Percentiles rank a stretch among this genome's conserved stretches.
phyloP scores from a whole-genome alignment of 2,329 filamentous ascomycete genomes.

The Colletotrichum sp. region DNA sequence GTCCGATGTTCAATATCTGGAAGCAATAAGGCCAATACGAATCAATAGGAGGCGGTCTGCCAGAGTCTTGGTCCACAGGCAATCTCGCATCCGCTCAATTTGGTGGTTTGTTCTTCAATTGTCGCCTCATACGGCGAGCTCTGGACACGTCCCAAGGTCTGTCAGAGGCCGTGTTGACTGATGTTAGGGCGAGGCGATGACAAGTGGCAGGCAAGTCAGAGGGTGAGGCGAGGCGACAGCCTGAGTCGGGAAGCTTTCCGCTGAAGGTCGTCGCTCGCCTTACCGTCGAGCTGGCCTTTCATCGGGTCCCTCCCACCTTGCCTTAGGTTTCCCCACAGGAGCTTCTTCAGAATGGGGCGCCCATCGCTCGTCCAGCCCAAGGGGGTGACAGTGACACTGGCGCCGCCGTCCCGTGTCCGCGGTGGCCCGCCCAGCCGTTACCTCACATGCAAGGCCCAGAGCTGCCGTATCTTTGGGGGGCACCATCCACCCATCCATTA shows the following conservation, averaged over 20 bases:
- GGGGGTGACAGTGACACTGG: slow-evolving; percentile 5
- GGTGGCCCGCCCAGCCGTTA: slow-evolving; percentile 6
- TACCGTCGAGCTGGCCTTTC: neutral
- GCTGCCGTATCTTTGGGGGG: neutral
- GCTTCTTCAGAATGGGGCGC: slow-evolving; percentile 5
- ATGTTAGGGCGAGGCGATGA: neutral
- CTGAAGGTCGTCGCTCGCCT: neutral
- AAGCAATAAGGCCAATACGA: neutral
- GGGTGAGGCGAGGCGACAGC: neutral
- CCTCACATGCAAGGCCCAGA: slow-evolving; percentile 6
- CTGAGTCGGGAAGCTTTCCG: slow-evolving; percentile 6
- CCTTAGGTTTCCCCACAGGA: slow-evolving; percentile 7
- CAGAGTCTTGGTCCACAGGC: neutral
- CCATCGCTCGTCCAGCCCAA: neutral
- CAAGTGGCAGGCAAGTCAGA: neutral
- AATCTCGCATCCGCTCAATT: neutral
- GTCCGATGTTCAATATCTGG: neutral
- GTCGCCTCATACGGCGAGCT: neutral
- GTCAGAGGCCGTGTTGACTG: neutral
- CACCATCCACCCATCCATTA: neutral
- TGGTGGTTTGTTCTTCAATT: neutral
- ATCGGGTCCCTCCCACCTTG: neutral
- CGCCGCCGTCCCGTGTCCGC: slow-evolving; percentile 8
- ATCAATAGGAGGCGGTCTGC: neutral
- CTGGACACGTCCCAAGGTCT: neutral